Base-by-base conservation (phyloP, 1,139 yeast species). In the Martiniozyma asiatica region DNA sequence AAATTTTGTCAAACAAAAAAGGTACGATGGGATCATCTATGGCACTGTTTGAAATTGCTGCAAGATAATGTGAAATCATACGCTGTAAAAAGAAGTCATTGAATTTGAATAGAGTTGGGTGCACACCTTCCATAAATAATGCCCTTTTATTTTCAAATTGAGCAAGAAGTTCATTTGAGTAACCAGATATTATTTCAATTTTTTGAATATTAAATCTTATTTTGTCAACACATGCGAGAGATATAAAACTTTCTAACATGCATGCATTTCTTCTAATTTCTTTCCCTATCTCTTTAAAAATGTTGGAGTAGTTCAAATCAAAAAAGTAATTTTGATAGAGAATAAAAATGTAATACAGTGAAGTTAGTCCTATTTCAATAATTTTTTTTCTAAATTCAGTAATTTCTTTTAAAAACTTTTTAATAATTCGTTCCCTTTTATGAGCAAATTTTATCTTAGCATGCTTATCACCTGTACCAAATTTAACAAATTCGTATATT, bases 11-110 rank as follows among this genome's bases (percentile, higher is more conserved):
- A 32, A 58, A 57, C 1, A 61, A 34, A 3, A 36, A 30, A 4
- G 55, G 37, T 6, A 55, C 43, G 1, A 47, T 34, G 0, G 61
- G 58, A 39, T 67, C 68, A 42, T 67, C 72, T 2, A 36, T 35
- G 0, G 50, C 37, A 33, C 46, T 49, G 10, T 46, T 26, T 3
- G 54, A 41, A 1, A 57, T 35, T 1, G 61, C 58, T 5, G 54
- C 31, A 5, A 61, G 45, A 30, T 59, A 55, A 32, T 58, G 51
- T 14, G 58, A 36, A 3, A 63, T 35, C 55, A 59, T 52, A 24
- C 56, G 55, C 14, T 47, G 52, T 5, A 56, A 30, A 20, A 31
- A 37, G 22, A 26, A 27, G 12, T 35, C 40, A 26, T 39, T 36
- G n/a, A 38, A 4, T 17, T 13, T 5, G 16, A 8, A 17, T 17